Base-by-base conservation (phyloP, 2,329 filamentous ascomycete species). In the Penicillium glabrum region DNA sequence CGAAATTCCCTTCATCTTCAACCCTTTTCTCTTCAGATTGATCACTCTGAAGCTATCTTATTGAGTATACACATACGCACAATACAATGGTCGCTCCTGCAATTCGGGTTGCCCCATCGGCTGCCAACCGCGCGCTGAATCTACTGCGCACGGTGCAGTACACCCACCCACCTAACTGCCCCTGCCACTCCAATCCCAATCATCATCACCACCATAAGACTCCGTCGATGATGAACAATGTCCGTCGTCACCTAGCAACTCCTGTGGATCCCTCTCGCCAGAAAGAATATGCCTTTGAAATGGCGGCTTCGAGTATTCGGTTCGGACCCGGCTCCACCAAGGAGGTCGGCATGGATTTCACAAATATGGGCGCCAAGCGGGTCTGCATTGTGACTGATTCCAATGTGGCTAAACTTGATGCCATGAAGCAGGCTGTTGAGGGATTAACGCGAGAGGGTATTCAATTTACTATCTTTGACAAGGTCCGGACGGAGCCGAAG, bases 221-320 rank as follows among this genome's bases (percentile, higher is more conserved):
- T 7, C 73, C 77, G 0, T 71, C 77, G 2, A 74, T 80, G 6
- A 71, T 82, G 43, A 80, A 81, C 64, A 83, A 84, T 76, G 83
- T 82, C 39, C 81, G 82, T 41, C 77, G 84, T 41, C 80, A 83
- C 58, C 77, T 93, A 58, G 92, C 91, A n/a, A 93, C 91, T 0
- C 91, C 93, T 0, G 78, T 89, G 27, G 88, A 91, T 67, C 77
- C 82, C 9, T 83, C 84, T 2, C 84, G 86, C 62, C 85, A 92
- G 69, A 96, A 96, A 73, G 95, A 99, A 74, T 99, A 99, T 78
- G 95, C 95, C 14, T 99, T 99, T 72, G 95, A 99, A 75, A 96
- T 99, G 93, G 95, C 95, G 0, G 92, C 95, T 1, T 96, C 91
- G 1, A 91, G 89, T 27, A 97, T 99, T 69, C 87, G 95, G 13